Conservation (phyloP, 2,329 filamentous ascomycete genomes). For the Diaporthe sp. region DNA sequence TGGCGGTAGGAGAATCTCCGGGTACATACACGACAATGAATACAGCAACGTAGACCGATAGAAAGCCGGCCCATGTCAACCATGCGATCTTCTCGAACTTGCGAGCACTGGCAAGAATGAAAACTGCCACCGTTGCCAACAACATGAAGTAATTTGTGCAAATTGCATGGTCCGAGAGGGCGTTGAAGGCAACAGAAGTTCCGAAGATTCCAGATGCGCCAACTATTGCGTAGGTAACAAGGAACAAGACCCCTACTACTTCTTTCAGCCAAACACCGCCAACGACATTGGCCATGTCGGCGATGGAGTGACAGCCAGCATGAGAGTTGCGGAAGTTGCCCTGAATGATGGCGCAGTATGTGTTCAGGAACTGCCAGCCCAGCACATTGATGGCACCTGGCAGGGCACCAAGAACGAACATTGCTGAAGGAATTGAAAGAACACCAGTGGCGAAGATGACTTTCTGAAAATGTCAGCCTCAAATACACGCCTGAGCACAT, state of each 20-base stretch:
- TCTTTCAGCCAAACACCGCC: conserved; percentile 30
- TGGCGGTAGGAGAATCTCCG: not conserved
- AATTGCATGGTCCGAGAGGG: conserved; percentile 31
- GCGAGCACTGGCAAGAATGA: conserved; percentile 28
- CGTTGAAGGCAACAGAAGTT: conserved; percentile 30
- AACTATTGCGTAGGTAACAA: conserved; percentile 30
- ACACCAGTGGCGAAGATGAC: conserved; percentile 44
- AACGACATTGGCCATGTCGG: conserved; percentile 31
- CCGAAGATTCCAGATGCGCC: conserved; percentile 32
- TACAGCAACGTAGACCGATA: conserved; percentile 35
- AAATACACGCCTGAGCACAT: not conserved
- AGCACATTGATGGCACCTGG: conserved; percentile 41
- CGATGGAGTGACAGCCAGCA: conserved; percentile 38
- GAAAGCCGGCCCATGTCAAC: conserved; percentile 35
- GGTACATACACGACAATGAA: conserved; percentile 44
- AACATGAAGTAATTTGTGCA: conserved; percentile 35
- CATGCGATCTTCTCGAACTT: conserved; percentile 35
- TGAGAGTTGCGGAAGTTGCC: conserved; percentile 40
- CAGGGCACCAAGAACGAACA: conserved; percentile 41
- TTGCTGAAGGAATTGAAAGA: conserved; percentile 41
- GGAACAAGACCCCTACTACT: conserved; percentile 29
- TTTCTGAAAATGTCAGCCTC: not conserved
- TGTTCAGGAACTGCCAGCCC: conserved; percentile 42
- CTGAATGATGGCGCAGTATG: conserved; percentile 39
- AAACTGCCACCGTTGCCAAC: conserved; percentile 23